Evolutionary conservation across 1,284 basidiomycete species (phyloP).

Genomic region (Pseudozyma sp.): DNA sequence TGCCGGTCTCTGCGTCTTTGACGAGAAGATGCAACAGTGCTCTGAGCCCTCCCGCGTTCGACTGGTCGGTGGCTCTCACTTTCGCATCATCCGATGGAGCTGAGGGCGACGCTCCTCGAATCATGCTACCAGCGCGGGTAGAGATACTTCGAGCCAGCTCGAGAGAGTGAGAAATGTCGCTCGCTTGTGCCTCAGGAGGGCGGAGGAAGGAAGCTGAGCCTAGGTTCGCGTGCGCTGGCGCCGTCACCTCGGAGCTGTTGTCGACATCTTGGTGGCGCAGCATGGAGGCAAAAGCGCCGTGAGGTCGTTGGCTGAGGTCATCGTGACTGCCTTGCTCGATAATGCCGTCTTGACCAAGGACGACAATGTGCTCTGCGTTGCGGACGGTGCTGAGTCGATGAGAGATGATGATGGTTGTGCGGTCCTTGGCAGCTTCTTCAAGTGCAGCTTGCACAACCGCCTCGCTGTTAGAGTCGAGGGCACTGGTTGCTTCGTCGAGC

Average conservation of each 20-base stretch:
- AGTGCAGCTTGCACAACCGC: slow-evolving; percentile 41
- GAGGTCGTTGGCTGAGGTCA: slow-evolving; percentile 10
- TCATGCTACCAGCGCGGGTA: neutral
- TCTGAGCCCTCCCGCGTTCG: slow-evolving; percentile 70
- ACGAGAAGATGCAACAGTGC: slow-evolving; percentile 77
- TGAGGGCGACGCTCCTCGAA: neutral
- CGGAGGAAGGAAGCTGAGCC: neutral
- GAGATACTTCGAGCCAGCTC: slow-evolving; percentile 2
- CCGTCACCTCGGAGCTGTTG: neutral
- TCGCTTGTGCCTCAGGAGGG: neutral
- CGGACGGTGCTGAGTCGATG: slow-evolving; percentile 5
- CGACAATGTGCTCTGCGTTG: slow-evolving; percentile 41
- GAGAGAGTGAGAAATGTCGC: neutral
- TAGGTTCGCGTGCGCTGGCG: neutral
- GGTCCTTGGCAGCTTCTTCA: slow-evolving; percentile 13
- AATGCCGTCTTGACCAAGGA: slow-evolving; percentile 49
- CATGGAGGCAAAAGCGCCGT: slow-evolving; percentile 3
- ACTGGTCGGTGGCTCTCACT: slow-evolving; percentile 16
- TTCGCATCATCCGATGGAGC: too few relatives aligned
- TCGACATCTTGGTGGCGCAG: neutral
- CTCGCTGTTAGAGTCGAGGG: slow-evolving; percentile 81
- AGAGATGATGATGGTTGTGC: slow-evolving; percentile 6
- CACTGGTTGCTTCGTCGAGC: slow-evolving; percentile 78
- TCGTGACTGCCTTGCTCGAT: slow-evolving; percentile 54
- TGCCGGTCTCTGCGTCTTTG: slow-evolving; percentile 76